Evolutionary conservation across 768 basidiomycete genomes (phyloP), one percentile per base, ranked within the genome.

Genomic region (Rickenella mellea): DNA sequence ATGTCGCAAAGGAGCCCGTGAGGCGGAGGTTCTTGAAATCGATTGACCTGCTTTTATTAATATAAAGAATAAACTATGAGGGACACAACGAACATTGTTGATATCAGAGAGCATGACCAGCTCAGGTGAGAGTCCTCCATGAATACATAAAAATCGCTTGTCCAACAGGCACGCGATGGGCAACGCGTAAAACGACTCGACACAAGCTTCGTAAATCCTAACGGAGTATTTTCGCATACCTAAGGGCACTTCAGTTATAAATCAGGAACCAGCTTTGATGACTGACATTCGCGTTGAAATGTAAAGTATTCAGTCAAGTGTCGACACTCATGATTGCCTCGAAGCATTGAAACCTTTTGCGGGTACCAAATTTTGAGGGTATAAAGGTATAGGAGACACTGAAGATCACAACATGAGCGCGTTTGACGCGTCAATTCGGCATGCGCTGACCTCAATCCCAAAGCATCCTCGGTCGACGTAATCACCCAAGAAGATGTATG

Each of bases 281-380:
- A 62, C 80, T 63, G 53, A 93, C 84, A 85, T 83, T 98, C 94
- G 48, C 89, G 83, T 67, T 91, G 93, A 70, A 98, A 98, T 7
- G 94, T 97, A 57, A 97, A 97, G 60, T 93, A 96, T 63, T 93
- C 91, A 2, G 94, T 98, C 36, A 98, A 69, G 65, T 98, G 93
- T 27, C 83, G 78, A 59, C 94, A 98, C 69, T 98, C 94, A 64
- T 98, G 94, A 59, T 97, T 98, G 7, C 94, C 94, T 37, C 94
- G 80, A 27, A 98, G 71, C 25, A 98, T 71, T 45, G 79, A 76
- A 33, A 98, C 67, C 27, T 82, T 83, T 48, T 72, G 73, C 3
- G 94, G 94, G 52, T 83, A 83, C 70, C 81, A 82, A 33, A 98
- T 78, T 66, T 97, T 98, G 63, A 96, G 76, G 10, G 88, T 70